Conservation (phyloP, 2,329 filamentous ascomycete species). For the Colletotrichum ledebouriae region DNA sequence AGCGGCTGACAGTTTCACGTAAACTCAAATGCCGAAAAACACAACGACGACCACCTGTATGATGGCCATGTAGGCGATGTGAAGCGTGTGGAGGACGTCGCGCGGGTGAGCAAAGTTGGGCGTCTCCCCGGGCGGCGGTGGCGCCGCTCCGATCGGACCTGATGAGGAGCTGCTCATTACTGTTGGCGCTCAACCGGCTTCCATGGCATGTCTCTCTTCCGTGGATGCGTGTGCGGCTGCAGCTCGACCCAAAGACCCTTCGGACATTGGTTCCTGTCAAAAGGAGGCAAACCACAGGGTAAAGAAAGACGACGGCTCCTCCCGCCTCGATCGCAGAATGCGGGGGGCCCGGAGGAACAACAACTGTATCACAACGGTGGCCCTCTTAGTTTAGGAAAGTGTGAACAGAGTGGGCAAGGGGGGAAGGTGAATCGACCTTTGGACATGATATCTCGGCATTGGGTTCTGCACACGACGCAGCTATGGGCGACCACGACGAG, state of each 20-base stretch:
- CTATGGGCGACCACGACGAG: not conserved
- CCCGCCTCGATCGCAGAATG: not conserved
- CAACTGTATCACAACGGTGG: no score
- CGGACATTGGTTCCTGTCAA: not conserved
- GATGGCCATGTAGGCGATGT: slow-evolving; percentile 24
- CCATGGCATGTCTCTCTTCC: slow-evolving; percentile 22
- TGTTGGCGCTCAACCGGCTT: slow-evolving; percentile 13
- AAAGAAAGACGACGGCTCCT: not conserved
- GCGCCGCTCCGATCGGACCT: slow-evolving; percentile 33
- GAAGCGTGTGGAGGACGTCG: slow-evolving; percentile 24
- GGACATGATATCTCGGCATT: slow-evolving; percentile 23
- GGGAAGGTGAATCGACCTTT: not conserved
- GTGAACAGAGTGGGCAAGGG: no score
- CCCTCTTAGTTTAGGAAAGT: no score
- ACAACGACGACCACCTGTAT: slow-evolving; percentile 23
- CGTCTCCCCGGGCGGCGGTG: slow-evolving; percentile 38
- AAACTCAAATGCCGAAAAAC: slow-evolving; percentile 32
- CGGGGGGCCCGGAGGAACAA: no score
- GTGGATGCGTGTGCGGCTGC: not conserved
- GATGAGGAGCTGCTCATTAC: slow-evolving; percentile 26
- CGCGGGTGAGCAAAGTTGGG: slow-evolving; percentile 39
- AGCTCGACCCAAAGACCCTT: not conserved
- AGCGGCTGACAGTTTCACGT: slow-evolving; percentile 28
- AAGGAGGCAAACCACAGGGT: not conserved
- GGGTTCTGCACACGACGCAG: slow-evolving; percentile 14